Base-by-base conservation (phyloP, 2,329 filamentous ascomycete species). In the Simplicillium sp. region DNA sequence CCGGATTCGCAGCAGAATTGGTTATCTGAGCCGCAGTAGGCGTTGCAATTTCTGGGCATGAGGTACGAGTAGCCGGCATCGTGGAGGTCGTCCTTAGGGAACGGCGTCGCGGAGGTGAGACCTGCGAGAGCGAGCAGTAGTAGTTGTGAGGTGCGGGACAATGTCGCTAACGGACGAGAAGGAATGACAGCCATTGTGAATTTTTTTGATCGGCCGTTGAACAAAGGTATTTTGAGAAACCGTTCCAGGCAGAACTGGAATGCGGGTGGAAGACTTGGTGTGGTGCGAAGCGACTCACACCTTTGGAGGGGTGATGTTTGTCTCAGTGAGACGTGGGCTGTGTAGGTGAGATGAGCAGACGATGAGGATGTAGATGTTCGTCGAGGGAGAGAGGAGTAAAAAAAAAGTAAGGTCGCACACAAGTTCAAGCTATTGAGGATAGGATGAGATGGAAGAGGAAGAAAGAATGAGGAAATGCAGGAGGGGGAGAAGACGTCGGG, bases 11-110 rank as follows among this genome's bases (percentile, higher is more conserved):
- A 81, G 61, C 76, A 80, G 57, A 69, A 70, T 54, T 74, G 66
- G 50, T 70, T 70, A 40, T 74, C 59, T 39, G 60, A 56, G 45
- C 77, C 76, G 57, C 77, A 81, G 58, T 69, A 69, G 29, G 66
- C 55, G 36, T 57, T 63, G 61, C 75, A 79, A 42, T 55, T 57
- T 46, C 72, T 66, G 15, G 57, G 60, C 60, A 68, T 62, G 33
- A 78, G 65, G 46, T 65, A 76, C 41, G 68, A 68, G 50, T 64
- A 68, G 48, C 71, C 73, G 25, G 49, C 43, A 51, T 68, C 67
- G 50, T 70, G 66, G 25, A 72, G 54, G 44, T 63, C 60, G 48
- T 75, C 68, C 51, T 62, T 65, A 34, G 72, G 72, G 43, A 65
- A 71, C 0, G 76, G 75, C 17, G 59, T 55, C 14, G 73, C 73